phyloP scores from a whole-genome alignment of 179 eudicot genomes.

The Silene coronaria region DNA sequence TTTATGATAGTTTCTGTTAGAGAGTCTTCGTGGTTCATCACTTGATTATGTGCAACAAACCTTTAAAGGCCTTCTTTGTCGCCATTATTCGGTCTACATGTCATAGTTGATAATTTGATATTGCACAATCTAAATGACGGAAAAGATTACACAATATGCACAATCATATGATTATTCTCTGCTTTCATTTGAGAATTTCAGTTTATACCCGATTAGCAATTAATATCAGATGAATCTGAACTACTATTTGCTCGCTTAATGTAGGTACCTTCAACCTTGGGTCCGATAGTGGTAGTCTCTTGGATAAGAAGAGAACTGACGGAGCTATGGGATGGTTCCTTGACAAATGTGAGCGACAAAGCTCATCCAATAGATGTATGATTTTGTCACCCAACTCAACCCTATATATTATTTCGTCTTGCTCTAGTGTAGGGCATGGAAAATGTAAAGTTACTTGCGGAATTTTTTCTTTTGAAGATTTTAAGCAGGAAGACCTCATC shows the following conservation, averaged over 20 bases:
- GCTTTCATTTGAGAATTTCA: too few species aligned
- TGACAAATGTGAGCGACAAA: constrained; percentile 46
- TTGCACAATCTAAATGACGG: neutral
- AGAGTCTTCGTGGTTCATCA: too few species aligned
- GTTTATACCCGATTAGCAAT: too few species aligned
- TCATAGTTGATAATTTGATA: neutral
- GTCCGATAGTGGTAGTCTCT: constrained; percentile 64
- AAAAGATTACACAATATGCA: too few species aligned
- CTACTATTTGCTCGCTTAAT: constrained; percentile 9
- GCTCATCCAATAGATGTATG: constrained; percentile 45
- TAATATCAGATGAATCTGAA: neutral
- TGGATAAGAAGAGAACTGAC: constrained; percentile 73
- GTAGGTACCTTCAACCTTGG: constrained; percentile 88
- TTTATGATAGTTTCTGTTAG: too few species aligned
- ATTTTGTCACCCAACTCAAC: neutral
- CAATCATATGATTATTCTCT: neutral
- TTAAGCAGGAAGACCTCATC: constrained; percentile 18
- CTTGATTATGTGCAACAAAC: too few species aligned
- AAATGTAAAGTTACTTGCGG: constrained; percentile 27
- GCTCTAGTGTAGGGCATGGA: constrained; percentile 11
- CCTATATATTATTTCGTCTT: neutral
- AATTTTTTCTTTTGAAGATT: constrained; percentile 12
- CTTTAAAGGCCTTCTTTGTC: neutral
- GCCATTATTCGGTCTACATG: neutral
- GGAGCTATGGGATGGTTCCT: constrained; percentile 83